A percentile compares a stretch with the other conserved stretches of the same genome.
These are phyloP conservation scores for Penicillium expansum DNA, from an alignment of 2,329 filamentous ascomycete species.

Conservation along the genomic window DNA sequence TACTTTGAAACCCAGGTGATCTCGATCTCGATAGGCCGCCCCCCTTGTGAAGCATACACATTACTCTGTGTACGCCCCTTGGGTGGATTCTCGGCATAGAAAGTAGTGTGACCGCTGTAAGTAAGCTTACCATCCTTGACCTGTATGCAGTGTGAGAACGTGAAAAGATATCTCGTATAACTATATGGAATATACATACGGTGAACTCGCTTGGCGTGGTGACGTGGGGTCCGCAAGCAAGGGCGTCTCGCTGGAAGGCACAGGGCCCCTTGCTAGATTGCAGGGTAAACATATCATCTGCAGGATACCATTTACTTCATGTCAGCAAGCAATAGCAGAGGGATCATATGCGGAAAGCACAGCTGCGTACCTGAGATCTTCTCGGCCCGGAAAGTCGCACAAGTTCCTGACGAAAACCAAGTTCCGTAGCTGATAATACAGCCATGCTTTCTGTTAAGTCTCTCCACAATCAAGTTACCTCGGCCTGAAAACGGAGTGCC, in stretches of 20 bases:
- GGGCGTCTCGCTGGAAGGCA: constrained; percentile 52
- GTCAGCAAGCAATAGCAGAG: neutral
- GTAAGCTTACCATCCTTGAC: constrained; percentile 32
- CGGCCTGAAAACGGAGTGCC: constrained; percentile 53
- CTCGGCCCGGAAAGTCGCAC: constrained; percentile 54
- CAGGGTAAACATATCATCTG: constrained; percentile 51
- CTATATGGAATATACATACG: constrained; percentile 20
- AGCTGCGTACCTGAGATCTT: constrained; percentile 29
- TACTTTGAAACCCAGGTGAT: constrained; percentile 32
- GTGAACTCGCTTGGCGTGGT: constrained; percentile 29
- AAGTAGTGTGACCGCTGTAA: constrained; percentile 36
- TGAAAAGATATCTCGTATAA: neutral
- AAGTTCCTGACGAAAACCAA: constrained; percentile 67
- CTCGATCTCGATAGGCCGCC: constrained; percentile 34
- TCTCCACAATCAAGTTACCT: constrained; percentile 58
- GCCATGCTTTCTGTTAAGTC: constrained; percentile 44
- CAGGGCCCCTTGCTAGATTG: constrained; percentile 60
- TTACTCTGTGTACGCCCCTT: constrained; percentile 36
- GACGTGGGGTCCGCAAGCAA: constrained; percentile 52
- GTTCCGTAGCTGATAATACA: constrained; percentile 65
- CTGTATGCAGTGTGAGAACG: constrained; percentile 17
- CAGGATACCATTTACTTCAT: neutral
- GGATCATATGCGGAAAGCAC: neutral
- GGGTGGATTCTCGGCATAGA: constrained; percentile 40
- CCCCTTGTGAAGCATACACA: constrained; percentile 32